A percentile compares a stretch with the other conserved stretches of the same genome.
Evolutionary conservation across 371 early-diverging fungal species (phyloP).

Genomic region (Gilbertella persicaria): DNA sequence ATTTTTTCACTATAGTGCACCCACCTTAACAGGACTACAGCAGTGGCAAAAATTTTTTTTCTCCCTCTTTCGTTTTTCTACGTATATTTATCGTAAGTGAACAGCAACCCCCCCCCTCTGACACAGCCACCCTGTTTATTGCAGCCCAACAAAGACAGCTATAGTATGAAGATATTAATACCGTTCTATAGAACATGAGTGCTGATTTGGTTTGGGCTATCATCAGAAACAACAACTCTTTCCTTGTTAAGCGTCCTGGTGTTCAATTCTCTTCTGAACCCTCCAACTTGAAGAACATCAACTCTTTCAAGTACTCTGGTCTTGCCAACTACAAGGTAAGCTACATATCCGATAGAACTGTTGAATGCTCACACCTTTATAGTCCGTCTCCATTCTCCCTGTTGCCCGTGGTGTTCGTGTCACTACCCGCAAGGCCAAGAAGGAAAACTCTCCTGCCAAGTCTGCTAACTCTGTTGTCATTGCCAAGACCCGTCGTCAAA

Average conservation of each 20-base stretch:
- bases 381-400: slow-evolving; percentile 68
- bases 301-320: slow-evolving; percentile 89
- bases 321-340: slow-evolving; percentile 77
- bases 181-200: slow-evolving; percentile 55
- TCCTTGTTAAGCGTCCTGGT: slow-evolving; percentile 87
- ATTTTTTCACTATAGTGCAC: too few species aligned
- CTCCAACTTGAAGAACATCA: slow-evolving; percentile 81
- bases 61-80: too few species aligned
- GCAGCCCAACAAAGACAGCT: too few species aligned
- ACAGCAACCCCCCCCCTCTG: too few species aligned
- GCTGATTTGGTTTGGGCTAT: slow-evolving; percentile 82
- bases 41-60: too few species aligned
- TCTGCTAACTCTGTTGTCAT: slow-evolving; percentile 58
- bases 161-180: too few species aligned
- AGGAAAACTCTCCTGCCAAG: slow-evolving; percentile 61
- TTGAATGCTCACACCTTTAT: background rate
- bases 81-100: too few species aligned
- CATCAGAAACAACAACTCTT: slow-evolving; percentile 83
- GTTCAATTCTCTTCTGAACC: slow-evolving; percentile 81
- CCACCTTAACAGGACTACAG: too few species aligned
- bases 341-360: background rate
- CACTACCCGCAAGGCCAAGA: slow-evolving; percentile 64
- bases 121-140: too few species aligned
- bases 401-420: slow-evolving; percentile 69
- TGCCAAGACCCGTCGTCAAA: slow-evolving; percentile 66